phyloP scores from a whole-genome alignment of 192 early-diverging fungal genomes.

The Coemansia sp. region DNA sequence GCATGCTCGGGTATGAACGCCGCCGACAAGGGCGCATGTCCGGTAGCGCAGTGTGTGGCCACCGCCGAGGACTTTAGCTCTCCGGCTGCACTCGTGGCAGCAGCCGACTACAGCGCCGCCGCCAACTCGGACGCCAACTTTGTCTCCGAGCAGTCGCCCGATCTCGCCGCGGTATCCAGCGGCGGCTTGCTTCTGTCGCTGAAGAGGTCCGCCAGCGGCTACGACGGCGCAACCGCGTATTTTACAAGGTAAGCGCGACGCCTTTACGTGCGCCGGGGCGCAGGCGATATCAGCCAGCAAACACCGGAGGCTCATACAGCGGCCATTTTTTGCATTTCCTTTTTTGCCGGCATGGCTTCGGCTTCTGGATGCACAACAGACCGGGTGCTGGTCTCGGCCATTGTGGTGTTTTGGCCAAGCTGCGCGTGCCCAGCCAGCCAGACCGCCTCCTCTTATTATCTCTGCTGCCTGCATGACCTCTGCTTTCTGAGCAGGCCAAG shows the following conservation, averaged over 20 bases:
- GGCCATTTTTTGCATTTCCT: no score
- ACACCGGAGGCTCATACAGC: no score
- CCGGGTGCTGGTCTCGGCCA: no score
- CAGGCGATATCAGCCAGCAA: no score
- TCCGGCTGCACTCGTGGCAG: constrained; percentile 3
- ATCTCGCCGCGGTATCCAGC: constrained; percentile 40
- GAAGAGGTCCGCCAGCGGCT: constrained; percentile 33
- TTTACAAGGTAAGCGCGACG: constrained; percentile 39
- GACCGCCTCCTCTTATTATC: no score
- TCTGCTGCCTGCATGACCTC: no score
- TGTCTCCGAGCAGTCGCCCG: constrained; percentile 53
- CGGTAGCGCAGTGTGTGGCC: constrained; percentile 17
- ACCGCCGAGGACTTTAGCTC: constrained; percentile 16
- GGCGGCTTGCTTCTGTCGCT: constrained; percentile 46
- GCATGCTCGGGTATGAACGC: constrained; percentile 49
- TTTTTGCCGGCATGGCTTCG: no score
- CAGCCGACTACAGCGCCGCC: not conserved
- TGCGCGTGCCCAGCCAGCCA: no score
- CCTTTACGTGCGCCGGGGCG: no score
- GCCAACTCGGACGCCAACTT: constrained; percentile 27
- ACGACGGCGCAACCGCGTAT: constrained; percentile 47
- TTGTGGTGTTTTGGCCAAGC: no score
- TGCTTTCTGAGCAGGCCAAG: no score
- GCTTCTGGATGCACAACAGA: no score
- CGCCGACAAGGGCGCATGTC: constrained; percentile 32